Conservation (phyloP, 495 filamentous ascomycete genomes). For the Penicillium riverlandense region DNA sequence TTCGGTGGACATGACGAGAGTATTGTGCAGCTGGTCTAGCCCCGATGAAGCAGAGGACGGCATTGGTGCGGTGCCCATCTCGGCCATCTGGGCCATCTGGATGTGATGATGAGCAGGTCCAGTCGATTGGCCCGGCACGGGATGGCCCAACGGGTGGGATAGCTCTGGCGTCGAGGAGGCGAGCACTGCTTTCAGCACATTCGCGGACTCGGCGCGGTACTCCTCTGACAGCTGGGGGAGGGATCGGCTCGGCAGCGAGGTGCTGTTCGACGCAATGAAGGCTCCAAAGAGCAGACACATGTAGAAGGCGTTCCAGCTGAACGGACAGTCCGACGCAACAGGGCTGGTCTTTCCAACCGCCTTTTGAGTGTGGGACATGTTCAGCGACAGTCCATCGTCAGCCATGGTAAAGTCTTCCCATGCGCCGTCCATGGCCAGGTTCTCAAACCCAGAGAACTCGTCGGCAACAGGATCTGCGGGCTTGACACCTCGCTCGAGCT, state of each 20-base stretch:
- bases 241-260: slow-evolving; percentile 46
- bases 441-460: slow-evolving; percentile 75
- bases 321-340: slow-evolving; percentile 48
- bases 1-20: slow-evolving; percentile 66
- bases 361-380: slow-evolving; percentile 14
- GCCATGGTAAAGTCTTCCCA: slow-evolving; percentile 80
- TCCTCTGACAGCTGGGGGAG: slow-evolving; percentile 89
- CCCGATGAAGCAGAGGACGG: slow-evolving; percentile 43
- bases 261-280: slow-evolving; percentile 84
- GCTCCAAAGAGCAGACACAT: slow-evolving; percentile 94
- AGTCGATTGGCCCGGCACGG: no score
- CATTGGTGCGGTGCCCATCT: slow-evolving; percentile 45
- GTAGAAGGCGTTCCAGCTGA: slow-evolving; percentile 53
- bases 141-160: slow-evolving; percentile 5
- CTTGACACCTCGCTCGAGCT: slow-evolving; percentile 62
- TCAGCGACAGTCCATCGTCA: slow-evolving; percentile 40
- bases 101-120: slow-evolving; percentile 3
- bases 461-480: slow-evolving; percentile 51
- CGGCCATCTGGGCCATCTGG: slow-evolving; percentile 45
- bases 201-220: slow-evolving; percentile 84
- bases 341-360: slow-evolving; percentile 58
- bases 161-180: slow-evolving; percentile 48
- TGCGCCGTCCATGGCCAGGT: slow-evolving; percentile 67
- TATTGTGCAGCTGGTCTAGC: slow-evolving; percentile 68
- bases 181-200: slow-evolving; percentile 81